Evolutionary conservation across 257 asterid genomes (phyloP), one percentile per base, ranked within the genome.

Genomic region (Solanum pinnatisectum): DNA sequence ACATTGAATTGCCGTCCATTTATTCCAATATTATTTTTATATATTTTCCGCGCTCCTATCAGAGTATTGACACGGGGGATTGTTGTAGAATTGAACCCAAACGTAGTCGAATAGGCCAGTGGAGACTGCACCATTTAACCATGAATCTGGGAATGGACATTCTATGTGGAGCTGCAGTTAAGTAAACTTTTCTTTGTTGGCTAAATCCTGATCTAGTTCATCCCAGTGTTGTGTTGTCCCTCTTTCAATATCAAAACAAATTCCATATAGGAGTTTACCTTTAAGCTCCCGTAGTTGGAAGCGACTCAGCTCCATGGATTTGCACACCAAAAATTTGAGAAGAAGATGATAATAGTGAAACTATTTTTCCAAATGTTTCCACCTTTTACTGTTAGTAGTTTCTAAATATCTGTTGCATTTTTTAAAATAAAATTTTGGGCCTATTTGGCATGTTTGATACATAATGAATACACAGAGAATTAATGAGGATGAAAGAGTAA

Each of bases 11-110:
- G 92, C 59, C 32, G 93, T 93, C 95, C 95, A 94, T 18, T 84
- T 90, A 35, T 25, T 71, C 94, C 96, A 93, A 18, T 93, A 93
- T 82, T n/a, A 86, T 81, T 22, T 56, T 14, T 59, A 93, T 65
- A 93, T 83, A 39, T 89, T 87, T 3, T 22, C 89, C 23, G 89
- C 14, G 23, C 84, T 92, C 11, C 94, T 95, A 33, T 88, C 9
- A 79, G 84, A 56, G 85, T 94, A 95, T 89, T 91, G 91, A 88
- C 98, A 94, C 0, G 94, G 93, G 2, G 94, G 95, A 74, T 93
- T 95, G 49, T 95, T 94, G 91, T 93, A 95, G 83, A 95, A 94
- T 39, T 94, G 98, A 8, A 95, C 89, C 98, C 96, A 95, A 22
- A 95, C 94, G 27, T 86, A 95, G 86, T 95, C 95, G 83, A 94